These are phyloP conservation scores for Dissophora ornata DNA, from an alignment of 192 early-diverging fungal species.

Conservation along the genomic window DNA sequence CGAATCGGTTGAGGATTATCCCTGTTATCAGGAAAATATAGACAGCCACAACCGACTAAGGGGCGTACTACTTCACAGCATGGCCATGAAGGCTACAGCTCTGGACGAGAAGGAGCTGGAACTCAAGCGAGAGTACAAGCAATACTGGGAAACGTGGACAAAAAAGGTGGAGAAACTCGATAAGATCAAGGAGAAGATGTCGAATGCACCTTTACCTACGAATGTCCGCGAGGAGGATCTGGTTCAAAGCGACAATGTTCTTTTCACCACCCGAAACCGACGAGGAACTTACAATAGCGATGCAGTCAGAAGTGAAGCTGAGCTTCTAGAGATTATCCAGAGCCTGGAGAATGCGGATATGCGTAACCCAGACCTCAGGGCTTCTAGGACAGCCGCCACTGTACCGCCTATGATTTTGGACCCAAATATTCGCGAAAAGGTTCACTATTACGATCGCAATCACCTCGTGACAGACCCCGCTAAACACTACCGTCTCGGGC, in stretches of 20 bases:
- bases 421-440: constrained; percentile 60
- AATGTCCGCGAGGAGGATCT: constrained; percentile 43
- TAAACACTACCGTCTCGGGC: constrained; percentile 68
- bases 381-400: constrained; percentile 74
- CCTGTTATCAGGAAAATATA: constrained; percentile 57
- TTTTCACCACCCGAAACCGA: constrained; percentile 38
- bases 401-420: constrained; percentile 81
- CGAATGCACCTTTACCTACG: constrained; percentile 18
- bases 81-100: constrained; percentile 26
- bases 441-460: constrained; percentile 70
- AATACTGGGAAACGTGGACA: constrained; percentile 59
- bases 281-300: constrained; percentile 71
- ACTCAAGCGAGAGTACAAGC: constrained; percentile 61
- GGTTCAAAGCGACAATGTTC: constrained; percentile 24
- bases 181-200: constrained; percentile 53
- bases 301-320: constrained; percentile 82
- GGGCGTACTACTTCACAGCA: constrained; percentile 30
- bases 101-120: constrained; percentile 55
- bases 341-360: constrained; percentile 76
- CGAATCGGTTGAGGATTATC: constrained; percentile 55
- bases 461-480: constrained; percentile 68
- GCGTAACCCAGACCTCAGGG: constrained; percentile 76
- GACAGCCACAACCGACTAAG: constrained; percentile 39
- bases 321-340: constrained; percentile 80
- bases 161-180: constrained; percentile 57